Conservation (phyloP, 192 early-diverging fungal species). For the Linnemannia elongata region DNA sequence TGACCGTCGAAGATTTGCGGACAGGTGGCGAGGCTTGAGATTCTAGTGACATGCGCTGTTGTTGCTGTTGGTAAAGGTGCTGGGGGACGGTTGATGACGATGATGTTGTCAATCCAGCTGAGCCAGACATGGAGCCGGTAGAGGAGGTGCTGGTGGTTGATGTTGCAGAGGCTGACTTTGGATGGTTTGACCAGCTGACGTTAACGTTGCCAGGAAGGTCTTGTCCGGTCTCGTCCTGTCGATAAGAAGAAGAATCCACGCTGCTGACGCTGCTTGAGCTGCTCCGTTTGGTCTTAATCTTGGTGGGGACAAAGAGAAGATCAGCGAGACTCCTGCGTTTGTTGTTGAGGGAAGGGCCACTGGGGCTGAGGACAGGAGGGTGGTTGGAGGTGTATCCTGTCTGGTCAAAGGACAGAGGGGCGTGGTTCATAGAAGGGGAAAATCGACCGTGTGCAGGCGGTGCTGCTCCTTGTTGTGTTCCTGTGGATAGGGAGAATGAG, state of each 20-base stretch:
- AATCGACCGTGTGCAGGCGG: not conserved
- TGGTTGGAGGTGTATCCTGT: constrained; percentile 7
- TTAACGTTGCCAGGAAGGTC: not conserved
- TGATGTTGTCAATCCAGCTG: not conserved
- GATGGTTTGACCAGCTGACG: constrained; percentile 4
- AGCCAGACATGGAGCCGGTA: not conserved
- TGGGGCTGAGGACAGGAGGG: constrained; percentile 3
- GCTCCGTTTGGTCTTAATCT: constrained; percentile 36
- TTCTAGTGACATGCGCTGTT: constrained; percentile 11
- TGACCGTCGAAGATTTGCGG: constrained; percentile 8
- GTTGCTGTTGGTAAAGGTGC: not conserved
- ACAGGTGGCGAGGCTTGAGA: constrained; percentile 20
- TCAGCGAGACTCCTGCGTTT: constrained; percentile 49
- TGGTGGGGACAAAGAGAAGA: constrained; percentile 39
- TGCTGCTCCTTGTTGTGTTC: not conserved
- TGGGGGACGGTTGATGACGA: not conserved
- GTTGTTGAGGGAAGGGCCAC: constrained; percentile 27
- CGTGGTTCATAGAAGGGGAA: constrained; percentile 24
- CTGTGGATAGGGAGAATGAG: not conserved
- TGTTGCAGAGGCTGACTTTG: constrained; percentile 19
- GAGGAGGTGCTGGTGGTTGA: constrained; percentile 6
- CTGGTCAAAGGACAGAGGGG: constrained; percentile 16
- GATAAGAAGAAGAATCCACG: constrained; percentile 38
- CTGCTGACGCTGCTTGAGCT: constrained; percentile 32
- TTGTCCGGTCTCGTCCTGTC: constrained; percentile 27